Conservation (phyloP, 192 early-diverging fungal genomes). For the Chytriomyces sp. region DNA sequence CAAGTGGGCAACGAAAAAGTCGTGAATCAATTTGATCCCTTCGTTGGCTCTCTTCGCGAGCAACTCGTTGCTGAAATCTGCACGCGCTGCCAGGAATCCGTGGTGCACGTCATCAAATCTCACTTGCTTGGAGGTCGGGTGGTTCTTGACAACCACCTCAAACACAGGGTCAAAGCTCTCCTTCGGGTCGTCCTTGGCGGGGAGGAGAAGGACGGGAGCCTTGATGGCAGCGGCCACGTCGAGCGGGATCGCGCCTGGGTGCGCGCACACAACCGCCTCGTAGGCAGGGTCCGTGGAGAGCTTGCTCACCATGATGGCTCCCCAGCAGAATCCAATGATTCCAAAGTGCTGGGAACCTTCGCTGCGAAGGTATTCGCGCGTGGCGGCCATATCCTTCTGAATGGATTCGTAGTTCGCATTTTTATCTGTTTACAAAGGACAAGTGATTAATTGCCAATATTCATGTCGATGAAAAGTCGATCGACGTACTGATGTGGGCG, state of each 20-base stretch:
- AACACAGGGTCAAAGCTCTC: slow-evolving; percentile 12
- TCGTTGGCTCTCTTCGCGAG: slow-evolving; percentile 13
- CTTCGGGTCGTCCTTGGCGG: slow-evolving; percentile 22
- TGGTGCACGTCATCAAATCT: slow-evolving; percentile 26
- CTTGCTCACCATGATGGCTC: not conserved
- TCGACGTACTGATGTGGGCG: slow-evolving; percentile 1
- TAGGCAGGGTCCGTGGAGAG: not conserved
- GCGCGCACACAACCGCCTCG: slow-evolving; percentile 6
- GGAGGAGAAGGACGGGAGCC: slow-evolving; percentile 6
- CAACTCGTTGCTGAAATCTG: slow-evolving; percentile 23
- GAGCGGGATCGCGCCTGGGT: slow-evolving; percentile 7
- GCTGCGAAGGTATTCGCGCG: not conserved
- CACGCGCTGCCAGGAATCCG: slow-evolving; percentile 25
- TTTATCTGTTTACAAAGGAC: no score
- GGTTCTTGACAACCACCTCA: not conserved
- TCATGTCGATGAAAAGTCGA: no score
- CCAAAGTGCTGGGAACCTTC: slow-evolving; percentile 21
- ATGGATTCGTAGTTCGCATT: not conserved
- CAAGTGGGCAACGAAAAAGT: slow-evolving; percentile 12
- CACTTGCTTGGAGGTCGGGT: not conserved
- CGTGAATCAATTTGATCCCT: not conserved
- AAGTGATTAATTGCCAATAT: no score
- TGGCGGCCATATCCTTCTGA: not conserved
- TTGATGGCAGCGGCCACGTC: not conserved
- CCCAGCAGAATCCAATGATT: slow-evolving; percentile 26